Percentiles rank a stretch among this genome's conserved stretches.
Conservation (phyloP, 345 rosid species). For the Odontarrhena argentea region DNA sequence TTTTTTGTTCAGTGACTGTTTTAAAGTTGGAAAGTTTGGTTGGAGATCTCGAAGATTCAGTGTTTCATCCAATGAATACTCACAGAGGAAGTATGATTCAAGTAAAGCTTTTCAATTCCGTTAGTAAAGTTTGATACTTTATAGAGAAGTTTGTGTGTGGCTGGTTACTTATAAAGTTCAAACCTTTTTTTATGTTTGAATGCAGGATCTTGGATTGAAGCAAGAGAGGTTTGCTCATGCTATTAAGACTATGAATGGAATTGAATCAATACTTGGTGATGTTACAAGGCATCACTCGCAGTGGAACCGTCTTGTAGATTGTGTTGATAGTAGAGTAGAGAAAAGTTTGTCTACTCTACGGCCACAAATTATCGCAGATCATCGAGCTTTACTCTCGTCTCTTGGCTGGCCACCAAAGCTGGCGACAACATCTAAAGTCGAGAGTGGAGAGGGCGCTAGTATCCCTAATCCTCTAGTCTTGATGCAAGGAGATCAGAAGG, state of each 20-base stretch:
- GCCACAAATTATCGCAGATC: constrained; percentile 66
- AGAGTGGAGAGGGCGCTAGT: constrained; percentile 41
- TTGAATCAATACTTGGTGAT: constrained; percentile 53
- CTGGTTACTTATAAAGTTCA: background rate
- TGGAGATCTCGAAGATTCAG: constrained; percentile 87
- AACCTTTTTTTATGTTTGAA: constrained; percentile 16
- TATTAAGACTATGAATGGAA: constrained; percentile 51
- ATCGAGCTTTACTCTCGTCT: constrained; percentile 71
- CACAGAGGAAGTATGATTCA: constrained; percentile 47
- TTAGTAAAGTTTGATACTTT: constrained; percentile 38
- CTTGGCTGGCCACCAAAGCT: constrained; percentile 88
- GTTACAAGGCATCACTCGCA: constrained; percentile 50
- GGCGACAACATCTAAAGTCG: constrained; percentile 42
- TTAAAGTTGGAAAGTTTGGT: constrained; percentile 70
- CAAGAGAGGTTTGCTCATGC: constrained; percentile 55
- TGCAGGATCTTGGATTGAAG: constrained; percentile 58
- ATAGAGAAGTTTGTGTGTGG: background rate
- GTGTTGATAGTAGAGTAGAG: constrained; percentile 72
- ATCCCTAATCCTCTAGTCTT: constrained; percentile 63
- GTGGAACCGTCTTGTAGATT: constrained; percentile 61
- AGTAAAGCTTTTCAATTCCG: constrained; percentile 40
- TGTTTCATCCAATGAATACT: constrained; percentile 44
- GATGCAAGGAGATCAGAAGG: constrained; percentile 59
- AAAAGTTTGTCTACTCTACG: constrained; percentile 59
- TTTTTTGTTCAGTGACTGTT: constrained; percentile 53